These are phyloP conservation scores for Dothistroma pini DNA, from an alignment of 2,329 filamentous ascomycete species.

Conservation along the genomic window DNA sequence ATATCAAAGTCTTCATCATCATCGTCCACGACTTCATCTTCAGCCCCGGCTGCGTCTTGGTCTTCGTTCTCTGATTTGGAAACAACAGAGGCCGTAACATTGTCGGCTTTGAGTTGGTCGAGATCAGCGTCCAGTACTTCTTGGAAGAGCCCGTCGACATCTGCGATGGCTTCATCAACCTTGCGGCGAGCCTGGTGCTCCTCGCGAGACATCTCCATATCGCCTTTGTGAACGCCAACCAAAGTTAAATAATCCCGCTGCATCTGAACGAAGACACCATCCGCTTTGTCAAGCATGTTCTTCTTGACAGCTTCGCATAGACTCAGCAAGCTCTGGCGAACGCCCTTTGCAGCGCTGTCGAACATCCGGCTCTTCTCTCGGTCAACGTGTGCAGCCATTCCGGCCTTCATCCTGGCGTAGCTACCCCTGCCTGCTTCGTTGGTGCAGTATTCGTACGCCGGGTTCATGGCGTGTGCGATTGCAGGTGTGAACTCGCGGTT, in stretches of 20 bases:
- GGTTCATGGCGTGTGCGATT: slow-evolving; percentile 45
- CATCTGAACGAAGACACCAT: slow-evolving; percentile 43
- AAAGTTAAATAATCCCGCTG: slow-evolving; percentile 38
- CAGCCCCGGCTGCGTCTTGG: slow-evolving; percentile 10
- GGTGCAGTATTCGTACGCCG: slow-evolving; percentile 46
- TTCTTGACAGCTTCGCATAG: slow-evolving; percentile 45
- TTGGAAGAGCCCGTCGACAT: slow-evolving; percentile 17
- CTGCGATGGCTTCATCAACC: slow-evolving; percentile 20
- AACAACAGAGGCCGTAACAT: not conserved
- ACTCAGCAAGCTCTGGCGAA: slow-evolving; percentile 39
- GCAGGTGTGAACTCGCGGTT: slow-evolving; percentile 53
- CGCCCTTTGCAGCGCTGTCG: slow-evolving; percentile 40
- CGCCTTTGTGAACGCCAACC: slow-evolving; percentile 27
- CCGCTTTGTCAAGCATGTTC: slow-evolving; percentile 43
- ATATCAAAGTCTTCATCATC: slow-evolving; percentile 10
- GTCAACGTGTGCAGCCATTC: slow-evolving; percentile 48
- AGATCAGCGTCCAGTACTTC: slow-evolving; percentile 18
- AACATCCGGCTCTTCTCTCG: slow-evolving; percentile 49
- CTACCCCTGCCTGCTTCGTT: slow-evolving; percentile 46
- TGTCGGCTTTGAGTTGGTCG: slow-evolving; percentile 16
- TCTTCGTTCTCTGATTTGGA: not conserved
- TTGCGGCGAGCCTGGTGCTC: slow-evolving; percentile 21
- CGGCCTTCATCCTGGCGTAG: slow-evolving; percentile 51
- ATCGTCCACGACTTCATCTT: slow-evolving; percentile 1
- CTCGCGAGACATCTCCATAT: slow-evolving; percentile 18